Evolutionary conservation across 768 basidiomycete genomes (phyloP).

Genomic region (Chalciporus piperatus): DNA sequence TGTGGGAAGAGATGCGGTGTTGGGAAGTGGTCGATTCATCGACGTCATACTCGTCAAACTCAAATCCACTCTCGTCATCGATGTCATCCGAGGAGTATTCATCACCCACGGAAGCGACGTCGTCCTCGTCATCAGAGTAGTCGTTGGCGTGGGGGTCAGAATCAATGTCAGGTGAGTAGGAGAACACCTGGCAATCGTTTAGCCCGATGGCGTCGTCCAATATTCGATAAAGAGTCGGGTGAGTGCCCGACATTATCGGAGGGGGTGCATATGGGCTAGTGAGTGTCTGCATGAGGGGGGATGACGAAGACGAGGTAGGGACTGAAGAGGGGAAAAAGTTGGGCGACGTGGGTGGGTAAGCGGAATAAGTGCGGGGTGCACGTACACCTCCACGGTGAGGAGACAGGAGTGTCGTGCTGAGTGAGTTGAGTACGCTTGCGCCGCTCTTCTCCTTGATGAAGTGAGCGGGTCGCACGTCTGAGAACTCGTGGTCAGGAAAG

Average conservation of each 20-base stretch:
- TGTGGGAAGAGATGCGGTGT: slow-evolving; percentile 10
- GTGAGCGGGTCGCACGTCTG: slow-evolving; percentile 83
- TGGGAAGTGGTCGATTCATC: slow-evolving; percentile 42
- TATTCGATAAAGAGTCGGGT: slow-evolving; percentile 83
- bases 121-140: slow-evolving; percentile 77
- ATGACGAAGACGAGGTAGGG: slow-evolving; percentile 66
- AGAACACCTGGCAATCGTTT: slow-evolving; percentile 91
- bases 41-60: slow-evolving; percentile 78
- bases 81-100: slow-evolving; percentile 70
- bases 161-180: slow-evolving; percentile 89
- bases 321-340: slow-evolving; percentile 76
- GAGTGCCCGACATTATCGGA: slow-evolving; percentile 75
- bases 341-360: slow-evolving; percentile 72
- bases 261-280: slow-evolving; percentile 69
- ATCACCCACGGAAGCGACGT: slow-evolving; percentile 61
- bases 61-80: slow-evolving; percentile 71
- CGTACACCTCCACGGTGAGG: slow-evolving; percentile 63
- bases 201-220: slow-evolving; percentile 90
- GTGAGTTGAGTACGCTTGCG: slow-evolving; percentile 76
- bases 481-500: slow-evolving; percentile 97
- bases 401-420: slow-evolving; percentile 78
- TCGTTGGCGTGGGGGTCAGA: slow-evolving; percentile 91
- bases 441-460: slow-evolving; percentile 80
- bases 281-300: slow-evolving; percentile 56
- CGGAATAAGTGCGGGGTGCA: slow-evolving; percentile 80